Evolutionary conservation across 1,284 basidiomycete genomes (phyloP).

Genomic region (Rhodofomes roseus): DNA sequence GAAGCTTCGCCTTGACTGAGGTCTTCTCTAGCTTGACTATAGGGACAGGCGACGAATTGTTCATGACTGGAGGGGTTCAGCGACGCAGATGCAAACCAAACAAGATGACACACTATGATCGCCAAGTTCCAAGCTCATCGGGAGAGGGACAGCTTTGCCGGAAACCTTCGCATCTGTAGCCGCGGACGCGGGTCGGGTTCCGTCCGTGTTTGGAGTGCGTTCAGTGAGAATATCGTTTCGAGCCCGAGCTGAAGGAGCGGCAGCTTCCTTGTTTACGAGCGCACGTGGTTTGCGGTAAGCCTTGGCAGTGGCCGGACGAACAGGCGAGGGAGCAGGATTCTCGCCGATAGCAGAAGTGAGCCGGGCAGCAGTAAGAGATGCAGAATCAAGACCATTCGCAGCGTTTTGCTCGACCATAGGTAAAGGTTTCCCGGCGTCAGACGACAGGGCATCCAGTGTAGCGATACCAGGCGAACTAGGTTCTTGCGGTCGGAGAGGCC

Average conservation of each 20-base stretch:
- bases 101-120: conserved; percentile 6
- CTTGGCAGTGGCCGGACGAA: not conserved
- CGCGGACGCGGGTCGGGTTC: not conserved
- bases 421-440: not conserved
- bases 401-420: not conserved
- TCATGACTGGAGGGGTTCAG: conserved; percentile 1
- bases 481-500: not conserved
- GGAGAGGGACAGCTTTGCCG: not conserved
- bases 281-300: not conserved
- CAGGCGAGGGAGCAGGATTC: not conserved
- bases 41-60: conserved; percentile 18
- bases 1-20: conserved; percentile 18
- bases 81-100: conserved; percentile 7
- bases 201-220: not conserved
- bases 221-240: not conserved
- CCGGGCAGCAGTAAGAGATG: not conserved
- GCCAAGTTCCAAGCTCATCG: not conserved
- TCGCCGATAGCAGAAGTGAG: not conserved
- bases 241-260: not conserved
- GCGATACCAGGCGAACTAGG: not conserved
- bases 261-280: not conserved
- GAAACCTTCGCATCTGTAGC: not conserved
- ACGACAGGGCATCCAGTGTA: not conserved
- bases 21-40: conserved; percentile 6
- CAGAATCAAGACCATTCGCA: not conserved